Base-by-base conservation (phyloP, 2,329 filamentous ascomycete genomes). In the Blumeriella jaapii region DNA sequence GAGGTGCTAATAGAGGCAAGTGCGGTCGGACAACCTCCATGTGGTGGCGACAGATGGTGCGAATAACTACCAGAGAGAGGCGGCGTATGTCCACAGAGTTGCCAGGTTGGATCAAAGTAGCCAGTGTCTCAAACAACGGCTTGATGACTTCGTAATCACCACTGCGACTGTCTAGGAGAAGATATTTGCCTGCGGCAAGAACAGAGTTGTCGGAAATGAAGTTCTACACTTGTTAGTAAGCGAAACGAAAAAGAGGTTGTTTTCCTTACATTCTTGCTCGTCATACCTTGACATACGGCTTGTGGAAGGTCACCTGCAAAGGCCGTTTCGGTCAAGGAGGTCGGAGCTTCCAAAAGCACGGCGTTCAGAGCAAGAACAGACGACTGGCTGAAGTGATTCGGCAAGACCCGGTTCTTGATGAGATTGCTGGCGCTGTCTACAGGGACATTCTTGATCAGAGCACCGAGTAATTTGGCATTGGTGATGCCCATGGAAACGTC, bases 331-430 rank as follows among this genome's bases (percentile, higher is more conserved):
- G 77, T 69, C 20, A 98, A 61, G 2, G 74, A 68, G 31, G 74
- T 65, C 3, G 85, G 73, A 1, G 86, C 80, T 57, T 96, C 87
- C 5, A 84, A 67, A 27, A 98, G 65, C 10, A 95, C 78, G 1
- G 91, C 81, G 55, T 98, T 98, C 39, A 98, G 69, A 3, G 82
- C 82, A 26, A 98, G 68, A 4, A 93, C 72, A 0, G 89, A 93
- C 0, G 84, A 70, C 49, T 79, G 78, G 46, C 68, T 87, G 51
- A 82, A 78, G 39, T 86, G 71, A 6, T 74, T 68, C 4, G 80
- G 81, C 32, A 94, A 68, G n/a, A 91, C 82, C 15, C 89, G 77
- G 50, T 78, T 78, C 62, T 76, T 82, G 33, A 73, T 59, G 36
- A 74, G 52, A 10, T 52, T 53, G 11, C 63, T 58, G 2, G 84